Evolutionary conservation across 331 rosid genomes (phyloP).

Genomic region (Malus hybrid): DNA sequence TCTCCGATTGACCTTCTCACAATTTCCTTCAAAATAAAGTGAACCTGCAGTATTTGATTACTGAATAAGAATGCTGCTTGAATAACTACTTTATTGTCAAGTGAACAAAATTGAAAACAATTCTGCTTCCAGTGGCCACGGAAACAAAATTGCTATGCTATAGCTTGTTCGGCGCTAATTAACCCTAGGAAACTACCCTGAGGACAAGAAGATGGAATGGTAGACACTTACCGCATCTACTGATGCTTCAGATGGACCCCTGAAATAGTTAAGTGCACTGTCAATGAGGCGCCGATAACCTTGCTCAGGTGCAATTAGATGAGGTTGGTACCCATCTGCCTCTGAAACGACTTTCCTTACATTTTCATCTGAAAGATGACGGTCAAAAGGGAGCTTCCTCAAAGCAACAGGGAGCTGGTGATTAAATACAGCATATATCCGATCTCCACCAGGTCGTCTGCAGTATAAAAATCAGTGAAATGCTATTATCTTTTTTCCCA

Average conservation of each 20-base stretch:
- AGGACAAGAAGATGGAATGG: neutral
- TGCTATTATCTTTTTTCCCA: neutral
- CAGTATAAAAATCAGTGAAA: conserved; percentile 5
- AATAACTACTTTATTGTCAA: neutral
- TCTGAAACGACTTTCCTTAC: conserved; percentile 68
- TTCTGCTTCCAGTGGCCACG: neutral
- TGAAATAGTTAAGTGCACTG: conserved; percentile 63
- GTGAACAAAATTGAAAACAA: neutral
- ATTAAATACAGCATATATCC: conserved; percentile 65
- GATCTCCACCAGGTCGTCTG: conserved; percentile 90
- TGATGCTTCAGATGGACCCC: conserved; percentile 88
- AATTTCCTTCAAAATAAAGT: conserved; percentile 67
- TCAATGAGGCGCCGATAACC: conserved; percentile 83
- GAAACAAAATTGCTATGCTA: neutral
- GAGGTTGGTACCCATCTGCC: conserved; percentile 94
- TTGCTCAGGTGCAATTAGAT: conserved; percentile 65
- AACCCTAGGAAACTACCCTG: neutral
- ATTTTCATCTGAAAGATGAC: conserved; percentile 66
- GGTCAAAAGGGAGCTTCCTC: conserved; percentile 80
- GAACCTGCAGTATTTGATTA: conserved; percentile 51
- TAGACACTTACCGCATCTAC: conserved; percentile 73
- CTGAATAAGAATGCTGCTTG: neutral
- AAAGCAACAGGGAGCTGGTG: conserved; percentile 85
- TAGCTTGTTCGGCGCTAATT: neutral
- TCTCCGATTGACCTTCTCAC: conserved; percentile 66